Conservation (phyloP, 768 basidiomycete species). For the Nidularia sp. region DNA sequence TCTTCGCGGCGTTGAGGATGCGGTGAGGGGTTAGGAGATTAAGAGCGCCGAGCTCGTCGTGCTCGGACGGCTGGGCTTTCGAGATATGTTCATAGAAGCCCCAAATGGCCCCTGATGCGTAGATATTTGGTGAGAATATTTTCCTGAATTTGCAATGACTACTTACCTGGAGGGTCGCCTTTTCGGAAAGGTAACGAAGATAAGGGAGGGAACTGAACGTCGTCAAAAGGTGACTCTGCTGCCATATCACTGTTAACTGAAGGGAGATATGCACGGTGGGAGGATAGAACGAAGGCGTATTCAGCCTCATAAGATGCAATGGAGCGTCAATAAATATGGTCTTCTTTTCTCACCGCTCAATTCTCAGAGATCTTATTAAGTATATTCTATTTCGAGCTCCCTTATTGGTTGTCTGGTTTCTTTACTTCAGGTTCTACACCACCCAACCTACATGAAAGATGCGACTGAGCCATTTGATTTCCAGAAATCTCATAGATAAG, state of each 20-base stretch:
- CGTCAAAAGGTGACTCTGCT: slow-evolving; percentile 13
- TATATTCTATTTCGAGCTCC: no score
- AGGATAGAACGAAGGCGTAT: neutral
- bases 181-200: slow-evolving; percentile 13
- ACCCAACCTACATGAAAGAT: slow-evolving; percentile 19
- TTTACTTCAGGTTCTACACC: slow-evolving; percentile 21
- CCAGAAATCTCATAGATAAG: neutral
- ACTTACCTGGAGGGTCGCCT: slow-evolving; percentile 13
- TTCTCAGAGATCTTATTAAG: no score
- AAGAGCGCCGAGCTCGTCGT: slow-evolving; percentile 16
- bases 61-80: neutral
- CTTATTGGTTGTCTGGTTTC: no score
- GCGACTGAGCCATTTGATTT: neutral
- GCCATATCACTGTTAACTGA: slow-evolving; percentile 4
- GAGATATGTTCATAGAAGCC: slow-evolving; percentile 19
- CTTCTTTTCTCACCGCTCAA: no score
- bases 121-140: neutral
- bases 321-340: no score
- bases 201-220: slow-evolving; percentile 13
- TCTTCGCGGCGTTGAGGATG: slow-evolving; percentile 12
- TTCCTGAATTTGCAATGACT: neutral
- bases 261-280: neutral
- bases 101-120: slow-evolving; percentile 15
- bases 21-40: slow-evolving; percentile 16
- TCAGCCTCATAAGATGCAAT: neutral